Evolutionary conservation across 371 early-diverging fungal genomes (phyloP).

Genomic region (Capillidium heterosporum): DNA sequence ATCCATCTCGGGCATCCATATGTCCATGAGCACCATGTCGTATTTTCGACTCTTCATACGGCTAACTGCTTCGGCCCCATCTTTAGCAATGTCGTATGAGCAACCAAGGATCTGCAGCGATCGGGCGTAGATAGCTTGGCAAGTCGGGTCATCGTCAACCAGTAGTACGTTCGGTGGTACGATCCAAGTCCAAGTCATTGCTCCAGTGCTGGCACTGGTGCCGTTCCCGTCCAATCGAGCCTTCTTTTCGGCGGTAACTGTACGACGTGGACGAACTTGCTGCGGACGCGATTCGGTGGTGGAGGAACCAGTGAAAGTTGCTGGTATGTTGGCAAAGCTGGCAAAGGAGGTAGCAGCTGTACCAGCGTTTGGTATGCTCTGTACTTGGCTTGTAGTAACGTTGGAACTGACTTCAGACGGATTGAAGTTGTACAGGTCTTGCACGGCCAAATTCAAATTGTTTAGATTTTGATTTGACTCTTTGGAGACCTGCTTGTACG

Average conservation of each 20-base stretch:
- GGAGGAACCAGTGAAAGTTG: too few species aligned
- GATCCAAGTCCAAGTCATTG: constrained; percentile 23
- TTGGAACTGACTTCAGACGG: not conserved
- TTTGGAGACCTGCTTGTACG: constrained; percentile 9
- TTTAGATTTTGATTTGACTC: not conserved
- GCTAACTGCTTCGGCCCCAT: constrained; percentile 51
- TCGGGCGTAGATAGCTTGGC: constrained; percentile 38
- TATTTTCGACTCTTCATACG: constrained; percentile 40
- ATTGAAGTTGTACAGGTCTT: constrained; percentile 8
- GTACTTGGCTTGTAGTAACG: not conserved
- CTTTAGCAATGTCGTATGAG: constrained; percentile 45
- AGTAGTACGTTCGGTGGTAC: constrained; percentile 48
- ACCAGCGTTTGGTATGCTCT: not conserved
- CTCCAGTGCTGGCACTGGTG: too few species aligned
- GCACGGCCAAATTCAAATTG: constrained; percentile 11
- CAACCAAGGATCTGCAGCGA: constrained; percentile 47
- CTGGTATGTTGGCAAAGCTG: not conserved
- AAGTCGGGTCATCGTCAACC: constrained; percentile 59
- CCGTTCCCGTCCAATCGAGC: not conserved
- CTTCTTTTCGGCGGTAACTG: not conserved
- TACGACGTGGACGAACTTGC: not conserved
- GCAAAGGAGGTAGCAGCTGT: not conserved
- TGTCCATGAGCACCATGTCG: constrained; percentile 66
- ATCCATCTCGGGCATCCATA: constrained; percentile 57
- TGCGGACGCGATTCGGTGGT: not conserved